Conservation (phyloP, 441 rosid genomes). For the Eutrema salsugineum region DNA sequence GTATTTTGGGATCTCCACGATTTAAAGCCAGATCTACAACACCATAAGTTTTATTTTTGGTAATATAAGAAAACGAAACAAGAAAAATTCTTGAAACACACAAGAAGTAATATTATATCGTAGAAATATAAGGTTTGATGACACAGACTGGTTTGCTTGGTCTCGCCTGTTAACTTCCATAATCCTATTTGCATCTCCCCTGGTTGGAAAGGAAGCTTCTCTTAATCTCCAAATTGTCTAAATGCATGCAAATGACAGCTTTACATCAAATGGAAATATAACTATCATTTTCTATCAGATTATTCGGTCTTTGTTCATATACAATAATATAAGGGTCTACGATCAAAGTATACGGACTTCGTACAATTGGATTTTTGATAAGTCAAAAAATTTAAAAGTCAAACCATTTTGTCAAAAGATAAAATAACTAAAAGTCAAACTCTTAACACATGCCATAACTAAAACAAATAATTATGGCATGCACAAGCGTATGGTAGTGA, state of each 20-base stretch:
- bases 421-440: conserved; percentile 13
- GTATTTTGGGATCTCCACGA: background rate
- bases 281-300: background rate
- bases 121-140: background rate
- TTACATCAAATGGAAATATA: conserved; percentile 1
- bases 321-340: conserved; percentile 1
- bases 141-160: background rate
- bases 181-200: background rate
- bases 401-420: background rate
- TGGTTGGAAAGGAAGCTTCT: conserved; percentile 27
- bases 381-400: too few species aligned
- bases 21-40: background rate
- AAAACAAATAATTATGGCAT: conserved; percentile 2
- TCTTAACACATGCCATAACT: conserved; percentile 6
- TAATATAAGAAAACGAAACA: background rate
- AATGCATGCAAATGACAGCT: conserved; percentile 34
- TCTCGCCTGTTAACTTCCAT: background rate
- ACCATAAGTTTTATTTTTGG: background rate
- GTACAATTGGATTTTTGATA: too few species aligned
- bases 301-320: conserved; percentile 6
- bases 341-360: conserved; percentile 21
- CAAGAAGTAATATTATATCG: background rate
- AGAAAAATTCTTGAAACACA: background rate
- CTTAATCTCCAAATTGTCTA: background rate
- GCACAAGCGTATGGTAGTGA: background rate